A percentile compares a stretch with the other conserved stretches of the same genome.
phyloP scores from a whole-genome alignment of 768 basidiomycete species.

The Rubroboletus satanas region DNA sequence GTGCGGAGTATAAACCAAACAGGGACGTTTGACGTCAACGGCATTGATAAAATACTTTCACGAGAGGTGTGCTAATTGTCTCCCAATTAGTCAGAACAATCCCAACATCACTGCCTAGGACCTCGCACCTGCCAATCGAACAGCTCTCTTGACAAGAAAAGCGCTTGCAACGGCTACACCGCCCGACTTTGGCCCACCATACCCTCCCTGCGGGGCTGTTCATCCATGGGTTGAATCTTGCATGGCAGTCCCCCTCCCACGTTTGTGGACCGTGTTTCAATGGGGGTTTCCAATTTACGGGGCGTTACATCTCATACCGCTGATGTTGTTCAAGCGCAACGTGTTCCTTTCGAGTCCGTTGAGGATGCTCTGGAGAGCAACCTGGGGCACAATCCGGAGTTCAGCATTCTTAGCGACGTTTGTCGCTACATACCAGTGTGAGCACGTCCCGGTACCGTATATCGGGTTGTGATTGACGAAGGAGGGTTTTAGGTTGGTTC shows the following conservation, averaged over 20 bases:
- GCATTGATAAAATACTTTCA: conserved; percentile 52
- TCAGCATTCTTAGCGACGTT: conserved; percentile 85
- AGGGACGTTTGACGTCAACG: conserved; percentile 49
- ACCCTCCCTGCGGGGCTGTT: conserved; percentile 65
- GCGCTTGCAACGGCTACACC: conserved; percentile 31
- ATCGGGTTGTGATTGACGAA: not conserved
- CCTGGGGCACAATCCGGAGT: conserved; percentile 73
- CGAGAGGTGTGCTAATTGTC: conserved; percentile 39
- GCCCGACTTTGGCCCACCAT: conserved; percentile 45
- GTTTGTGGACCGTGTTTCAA: conserved; percentile 76
- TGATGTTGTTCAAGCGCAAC: conserved; percentile 74
- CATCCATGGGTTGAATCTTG: conserved; percentile 70
- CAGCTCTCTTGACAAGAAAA: conserved; percentile 44
- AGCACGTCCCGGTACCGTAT: conserved; percentile 15
- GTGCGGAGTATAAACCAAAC: conserved; percentile 59
- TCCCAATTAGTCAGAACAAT: not conserved
- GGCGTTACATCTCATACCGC: conserved; percentile 85
- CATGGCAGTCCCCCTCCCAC: conserved; percentile 40
- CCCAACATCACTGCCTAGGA: conserved; percentile 38
- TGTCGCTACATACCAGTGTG: conserved; percentile 78
- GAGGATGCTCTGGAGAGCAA: conserved; percentile 59
- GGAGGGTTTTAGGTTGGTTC: conserved; percentile 43
- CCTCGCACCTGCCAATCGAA: conserved; percentile 48
- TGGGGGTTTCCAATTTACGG: conserved; percentile 86
- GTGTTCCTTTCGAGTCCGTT: conserved; percentile 63